Conservation (phyloP, 805 yeast genomes). For the Kluyveromyces nonfermentans region DNA sequence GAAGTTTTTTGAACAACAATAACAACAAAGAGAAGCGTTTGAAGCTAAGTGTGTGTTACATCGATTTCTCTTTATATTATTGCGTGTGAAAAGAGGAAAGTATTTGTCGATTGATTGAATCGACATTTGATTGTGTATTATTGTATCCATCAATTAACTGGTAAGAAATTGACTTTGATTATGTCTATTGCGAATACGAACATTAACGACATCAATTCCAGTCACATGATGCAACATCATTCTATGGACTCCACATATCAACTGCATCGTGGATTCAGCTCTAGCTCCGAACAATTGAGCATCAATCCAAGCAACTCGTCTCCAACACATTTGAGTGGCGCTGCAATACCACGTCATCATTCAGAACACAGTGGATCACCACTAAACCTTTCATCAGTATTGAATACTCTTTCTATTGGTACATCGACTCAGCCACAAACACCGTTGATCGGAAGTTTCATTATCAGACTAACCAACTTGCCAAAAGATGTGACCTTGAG, state of each 20-base stretch:
- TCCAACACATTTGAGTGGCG: conserved; percentile 11
- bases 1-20: neutral
- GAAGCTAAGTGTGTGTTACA: neutral
- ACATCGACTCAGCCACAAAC: conserved; percentile 8
- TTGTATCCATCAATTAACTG: neutral
- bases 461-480: conserved; percentile 42
- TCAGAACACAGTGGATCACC: conserved; percentile 20
- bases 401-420: conserved; percentile 20
- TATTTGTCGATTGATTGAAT: neutral
- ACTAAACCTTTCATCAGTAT: conserved; percentile 23
- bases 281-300: conserved; percentile 16
- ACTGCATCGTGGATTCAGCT: conserved; percentile 13
- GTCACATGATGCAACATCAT: conserved; percentile 1
- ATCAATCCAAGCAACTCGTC: conserved; percentile 16
- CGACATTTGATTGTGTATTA: neutral
- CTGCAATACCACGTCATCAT: conserved; percentile 3
- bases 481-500: conserved; percentile 57
- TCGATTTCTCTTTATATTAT: neutral
- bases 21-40: neutral
- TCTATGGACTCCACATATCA: conserved; percentile 2
- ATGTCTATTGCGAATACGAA: conserved; percentile 1
- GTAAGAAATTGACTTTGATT: neutral
- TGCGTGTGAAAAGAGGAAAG: neutral
- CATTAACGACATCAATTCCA: neutral
- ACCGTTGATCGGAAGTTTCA: conserved; percentile 13